Evolutionary conservation across 768 basidiomycete species (phyloP).

Genomic region (Kwoniella sp.): DNA sequence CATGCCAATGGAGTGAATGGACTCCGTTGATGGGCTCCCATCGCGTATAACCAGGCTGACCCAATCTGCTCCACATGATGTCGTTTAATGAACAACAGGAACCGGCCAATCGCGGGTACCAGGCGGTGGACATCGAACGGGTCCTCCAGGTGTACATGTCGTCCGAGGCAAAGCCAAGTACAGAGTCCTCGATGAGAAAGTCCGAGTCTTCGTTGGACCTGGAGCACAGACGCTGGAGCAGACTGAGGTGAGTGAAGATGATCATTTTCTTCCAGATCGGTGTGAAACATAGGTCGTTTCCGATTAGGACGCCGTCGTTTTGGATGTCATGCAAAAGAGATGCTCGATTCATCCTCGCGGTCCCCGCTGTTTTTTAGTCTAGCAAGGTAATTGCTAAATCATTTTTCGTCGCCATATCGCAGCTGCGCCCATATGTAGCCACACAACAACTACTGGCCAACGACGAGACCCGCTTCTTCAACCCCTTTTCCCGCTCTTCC

Average conservation of each 20-base stretch:
- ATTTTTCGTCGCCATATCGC: not conserved
- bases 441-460: slow-evolving; percentile 14
- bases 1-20: not conserved
- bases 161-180: slow-evolving; percentile 74
- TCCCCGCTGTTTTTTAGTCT: too few species aligned
- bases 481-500: slow-evolving; percentile 19
- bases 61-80: not conserved
- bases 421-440: slow-evolving; percentile 48
- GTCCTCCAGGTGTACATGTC: slow-evolving; percentile 84
- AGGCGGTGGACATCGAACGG: slow-evolving; percentile 76
- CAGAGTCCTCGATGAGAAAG: slow-evolving; percentile 76
- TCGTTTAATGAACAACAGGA: slow-evolving; percentile 59
- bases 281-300: too few species aligned
- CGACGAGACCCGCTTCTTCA: slow-evolving; percentile 16
- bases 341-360: not conserved
- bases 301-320: too few species aligned
- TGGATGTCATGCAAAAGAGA: too few species aligned
- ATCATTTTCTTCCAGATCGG: not conserved
- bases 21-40: too few species aligned
- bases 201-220: slow-evolving; percentile 80
- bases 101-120: slow-evolving; percentile 81
- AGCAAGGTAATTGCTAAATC: too few species aligned
- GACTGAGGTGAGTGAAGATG: slow-evolving; percentile 39
- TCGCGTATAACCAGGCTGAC: too few species aligned
- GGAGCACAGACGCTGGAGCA: slow-evolving; percentile 43